Conservation (phyloP, 352 stramenopile species). For the Pythium phragmitis region DNA sequence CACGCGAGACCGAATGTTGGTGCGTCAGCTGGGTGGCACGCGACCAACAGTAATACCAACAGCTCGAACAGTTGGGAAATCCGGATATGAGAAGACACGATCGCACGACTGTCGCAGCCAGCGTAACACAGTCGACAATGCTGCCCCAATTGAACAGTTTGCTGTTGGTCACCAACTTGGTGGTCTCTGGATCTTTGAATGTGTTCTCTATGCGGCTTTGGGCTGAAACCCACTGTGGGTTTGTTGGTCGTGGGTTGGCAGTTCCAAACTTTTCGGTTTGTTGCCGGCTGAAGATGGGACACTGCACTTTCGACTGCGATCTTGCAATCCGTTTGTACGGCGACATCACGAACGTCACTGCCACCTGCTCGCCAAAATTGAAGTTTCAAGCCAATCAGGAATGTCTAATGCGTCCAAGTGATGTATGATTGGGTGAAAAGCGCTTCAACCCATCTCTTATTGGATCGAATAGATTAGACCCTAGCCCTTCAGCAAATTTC, state of each 20-base stretch:
- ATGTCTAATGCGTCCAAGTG: background rate
- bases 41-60: background rate
- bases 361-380: background rate
- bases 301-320: slow-evolving; percentile 16
- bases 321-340: slow-evolving; percentile 1
- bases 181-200: slow-evolving; percentile 9
- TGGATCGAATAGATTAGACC: background rate
- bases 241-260: background rate
- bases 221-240: background rate
- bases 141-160: background rate
- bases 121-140: background rate
- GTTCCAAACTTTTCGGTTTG: background rate
- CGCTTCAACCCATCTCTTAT: background rate
- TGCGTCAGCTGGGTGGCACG: background rate
- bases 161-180: background rate
- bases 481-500: slow-evolving; percentile 2
- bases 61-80: background rate
- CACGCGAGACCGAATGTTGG: background rate
- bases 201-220: background rate
- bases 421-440: slow-evolving; percentile 7
- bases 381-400: slow-evolving; percentile 14
- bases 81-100: background rate
- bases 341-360: background rate
- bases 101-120: slow-evolving; percentile 10
- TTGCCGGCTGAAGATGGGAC: slow-evolving; percentile 17